Conservation (phyloP, 306 rosid genomes). For the Cucurbita argyrosperma region DNA sequence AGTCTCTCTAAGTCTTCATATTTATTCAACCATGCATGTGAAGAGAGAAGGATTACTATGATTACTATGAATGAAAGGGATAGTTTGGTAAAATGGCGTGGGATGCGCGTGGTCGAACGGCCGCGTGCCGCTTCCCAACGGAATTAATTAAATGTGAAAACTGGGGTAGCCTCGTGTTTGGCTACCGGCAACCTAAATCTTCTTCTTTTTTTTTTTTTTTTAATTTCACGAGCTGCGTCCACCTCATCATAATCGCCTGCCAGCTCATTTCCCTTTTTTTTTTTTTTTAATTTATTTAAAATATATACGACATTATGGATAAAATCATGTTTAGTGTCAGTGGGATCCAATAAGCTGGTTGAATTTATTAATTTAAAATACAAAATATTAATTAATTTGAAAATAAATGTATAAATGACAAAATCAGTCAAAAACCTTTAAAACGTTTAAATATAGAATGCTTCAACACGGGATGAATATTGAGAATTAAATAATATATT, state of each 20-base stretch:
- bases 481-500: not conserved
- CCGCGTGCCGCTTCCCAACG: constrained; percentile 23
- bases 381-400: too few relatives aligned
- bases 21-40: too few relatives aligned
- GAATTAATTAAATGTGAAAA: not conserved
- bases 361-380: too few relatives aligned
- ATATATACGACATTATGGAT: too few relatives aligned
- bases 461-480: not conserved
- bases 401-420: too few relatives aligned
- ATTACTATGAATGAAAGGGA: not conserved
- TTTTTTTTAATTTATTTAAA: too few relatives aligned
- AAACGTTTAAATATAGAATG: too few relatives aligned
- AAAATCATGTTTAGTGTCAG: too few relatives aligned
- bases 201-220: not conserved
- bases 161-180: not conserved
- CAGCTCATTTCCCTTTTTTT: not conserved
- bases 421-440: too few relatives aligned
- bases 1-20: too few relatives aligned
- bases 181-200: not conserved
- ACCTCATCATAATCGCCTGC: not conserved
- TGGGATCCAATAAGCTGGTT: too few relatives aligned
- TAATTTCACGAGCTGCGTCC: not conserved
- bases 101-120: constrained; percentile 33
- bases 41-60: too few relatives aligned
- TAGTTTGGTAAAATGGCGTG: not conserved